Percentiles rank a stretch among this genome's conserved stretches.
phyloP scores from a whole-genome alignment of 352 stramenopile species.

The Blastocystis sp. region DNA sequence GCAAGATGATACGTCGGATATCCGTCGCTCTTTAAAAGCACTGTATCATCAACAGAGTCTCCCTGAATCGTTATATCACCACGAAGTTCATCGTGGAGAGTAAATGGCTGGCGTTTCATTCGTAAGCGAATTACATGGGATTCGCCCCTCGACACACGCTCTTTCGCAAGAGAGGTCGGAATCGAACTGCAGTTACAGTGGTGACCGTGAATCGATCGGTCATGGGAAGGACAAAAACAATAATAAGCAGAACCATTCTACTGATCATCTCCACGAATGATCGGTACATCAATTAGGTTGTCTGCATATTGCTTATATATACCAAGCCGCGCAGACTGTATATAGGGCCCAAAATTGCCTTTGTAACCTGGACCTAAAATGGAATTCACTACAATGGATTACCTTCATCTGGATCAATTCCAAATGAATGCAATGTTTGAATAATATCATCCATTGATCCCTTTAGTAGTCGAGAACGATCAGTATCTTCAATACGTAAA shows the following conservation, averaged over 20 bases:
- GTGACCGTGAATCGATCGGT: constrained; percentile 73
- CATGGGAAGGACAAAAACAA: constrained; percentile 79
- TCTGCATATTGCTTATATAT: constrained; percentile 76
- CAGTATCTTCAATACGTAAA: constrained; percentile 83
- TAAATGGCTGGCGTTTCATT: constrained; percentile 68
- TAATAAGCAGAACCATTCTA: constrained; percentile 77
- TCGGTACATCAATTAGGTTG: constrained; percentile 71
- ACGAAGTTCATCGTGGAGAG: constrained; percentile 79
- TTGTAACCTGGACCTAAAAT: constrained; percentile 70
- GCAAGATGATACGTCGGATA: constrained; percentile 85
- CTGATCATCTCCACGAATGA: background rate
- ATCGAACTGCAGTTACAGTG: constrained; percentile 72
- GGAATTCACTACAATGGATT: background rate
- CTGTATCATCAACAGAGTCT: constrained; percentile 75
- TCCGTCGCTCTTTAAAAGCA: constrained; percentile 83
- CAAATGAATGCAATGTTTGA: constrained; percentile 76
- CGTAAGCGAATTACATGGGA: constrained; percentile 75
- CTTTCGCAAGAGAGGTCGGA: constrained; percentile 69
- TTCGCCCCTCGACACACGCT: constrained; percentile 70
- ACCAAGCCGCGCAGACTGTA: constrained; percentile 77
- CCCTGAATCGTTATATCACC: constrained; percentile 79
- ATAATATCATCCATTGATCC: constrained; percentile 76
- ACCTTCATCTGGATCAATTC: constrained; percentile 78
- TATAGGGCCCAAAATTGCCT: constrained; percentile 75
- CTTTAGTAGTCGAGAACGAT: constrained; percentile 79